Conservation (phyloP, 257 asterid species). For the Sherardia arvensis region DNA sequence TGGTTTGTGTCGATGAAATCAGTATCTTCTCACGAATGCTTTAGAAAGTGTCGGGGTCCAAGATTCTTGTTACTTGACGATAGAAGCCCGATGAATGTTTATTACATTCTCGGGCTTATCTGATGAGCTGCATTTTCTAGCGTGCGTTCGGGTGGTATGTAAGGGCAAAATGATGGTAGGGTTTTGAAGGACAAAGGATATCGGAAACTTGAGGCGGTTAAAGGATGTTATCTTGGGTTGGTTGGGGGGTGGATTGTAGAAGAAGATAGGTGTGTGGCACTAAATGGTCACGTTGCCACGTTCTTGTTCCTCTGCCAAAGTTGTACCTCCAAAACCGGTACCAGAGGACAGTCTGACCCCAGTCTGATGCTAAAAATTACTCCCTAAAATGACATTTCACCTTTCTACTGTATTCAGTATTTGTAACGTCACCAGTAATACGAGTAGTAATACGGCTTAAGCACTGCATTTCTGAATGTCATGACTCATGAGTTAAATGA, state of each 20-base stretch:
- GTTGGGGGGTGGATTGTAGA: background rate
- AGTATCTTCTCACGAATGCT: background rate
- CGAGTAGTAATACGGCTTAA: too few species aligned
- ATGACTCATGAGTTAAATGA: too few species aligned
- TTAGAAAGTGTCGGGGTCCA: background rate
- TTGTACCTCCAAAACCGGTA: background rate
- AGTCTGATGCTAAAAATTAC: too few species aligned
- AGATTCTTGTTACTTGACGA: background rate
- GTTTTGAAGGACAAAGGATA: conserved; percentile 17
- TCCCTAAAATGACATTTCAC: too few species aligned
- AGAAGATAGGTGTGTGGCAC: conserved; percentile 8
- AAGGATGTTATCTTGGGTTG: conserved; percentile 11
- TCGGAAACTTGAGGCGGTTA: conserved; percentile 27
- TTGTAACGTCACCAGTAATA: too few species aligned
- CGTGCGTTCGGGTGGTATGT: too few species aligned
- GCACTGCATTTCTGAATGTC: background rate
- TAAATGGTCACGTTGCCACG: conserved; percentile 6
- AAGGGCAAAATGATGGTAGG: background rate
- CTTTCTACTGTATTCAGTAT: too few species aligned
- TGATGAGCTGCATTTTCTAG: too few species aligned
- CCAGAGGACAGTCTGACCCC: background rate
- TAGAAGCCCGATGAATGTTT: background rate
- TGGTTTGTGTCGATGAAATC: background rate
- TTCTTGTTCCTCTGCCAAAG: background rate
- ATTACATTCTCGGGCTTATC: too few species aligned